Conservation (phyloP, 257 asterid species). For the Solanum virginianum region DNA sequence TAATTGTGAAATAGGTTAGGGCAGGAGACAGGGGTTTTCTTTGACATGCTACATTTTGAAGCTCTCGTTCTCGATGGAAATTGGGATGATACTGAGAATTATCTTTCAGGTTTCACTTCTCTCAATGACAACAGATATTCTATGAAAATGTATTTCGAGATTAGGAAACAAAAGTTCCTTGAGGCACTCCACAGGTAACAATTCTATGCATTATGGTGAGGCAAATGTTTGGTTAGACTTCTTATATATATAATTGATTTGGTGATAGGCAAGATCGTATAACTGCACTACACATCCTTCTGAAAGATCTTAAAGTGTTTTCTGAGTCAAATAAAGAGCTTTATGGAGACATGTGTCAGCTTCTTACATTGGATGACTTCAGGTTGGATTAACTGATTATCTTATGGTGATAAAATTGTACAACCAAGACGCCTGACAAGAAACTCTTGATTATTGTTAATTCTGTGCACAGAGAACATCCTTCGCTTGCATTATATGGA, state of each 20-base stretch:
- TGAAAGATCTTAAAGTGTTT: constrained; percentile 57
- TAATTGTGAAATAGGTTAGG: constrained; percentile 39
- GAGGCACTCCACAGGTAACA: constrained; percentile 72
- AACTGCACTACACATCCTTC: constrained; percentile 49
- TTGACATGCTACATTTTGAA: constrained; percentile 47
- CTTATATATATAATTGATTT: not conserved
- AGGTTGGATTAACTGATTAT: constrained; percentile 26
- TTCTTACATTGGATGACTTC: constrained; percentile 51
- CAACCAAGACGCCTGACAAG: not conserved
- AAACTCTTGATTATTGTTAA: not conserved
- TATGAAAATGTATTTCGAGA: constrained; percentile 52
- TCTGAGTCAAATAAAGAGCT: constrained; percentile 35
- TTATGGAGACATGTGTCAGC: constrained; percentile 49
- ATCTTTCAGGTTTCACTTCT: constrained; percentile 40
- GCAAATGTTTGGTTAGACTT: not conserved
- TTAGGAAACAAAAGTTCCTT: constrained; percentile 68
- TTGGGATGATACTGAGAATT: constrained; percentile 52
- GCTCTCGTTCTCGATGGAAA: constrained; percentile 34
- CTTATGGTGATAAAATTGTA: not conserved
- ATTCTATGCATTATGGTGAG: not conserved
- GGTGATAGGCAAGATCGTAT: constrained; percentile 36
- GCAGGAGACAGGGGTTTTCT: constrained; percentile 60
- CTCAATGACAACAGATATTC: constrained; percentile 47
- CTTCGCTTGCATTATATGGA: constrained; percentile 40
- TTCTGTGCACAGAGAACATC: constrained; percentile 36